A percentile compares a stretch with the other conserved stretches of the same genome.
Conservation (phyloP, 352 stramenopile genomes). For the Pilasporangium apinafurcum region DNA sequence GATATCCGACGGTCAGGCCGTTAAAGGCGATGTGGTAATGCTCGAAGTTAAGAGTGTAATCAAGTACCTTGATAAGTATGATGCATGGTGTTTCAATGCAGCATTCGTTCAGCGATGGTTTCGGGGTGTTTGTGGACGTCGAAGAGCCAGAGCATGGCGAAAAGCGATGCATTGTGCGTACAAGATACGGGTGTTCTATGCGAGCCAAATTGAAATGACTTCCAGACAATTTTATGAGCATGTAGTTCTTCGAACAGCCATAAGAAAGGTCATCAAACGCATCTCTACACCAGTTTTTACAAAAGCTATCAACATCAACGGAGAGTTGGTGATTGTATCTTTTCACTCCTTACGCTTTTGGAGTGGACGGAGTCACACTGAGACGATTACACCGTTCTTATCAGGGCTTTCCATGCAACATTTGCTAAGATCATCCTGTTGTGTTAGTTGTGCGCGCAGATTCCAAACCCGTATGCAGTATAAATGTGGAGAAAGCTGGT, state of each 20-base stretch:
- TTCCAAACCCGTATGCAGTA: conserved; percentile 37
- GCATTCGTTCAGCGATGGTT: conserved; percentile 55
- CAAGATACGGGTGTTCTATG: conserved; percentile 21
- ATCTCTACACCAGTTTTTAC: conserved; percentile 38
- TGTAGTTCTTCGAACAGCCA: conserved; percentile 15
- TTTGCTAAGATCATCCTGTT: conserved; percentile 18
- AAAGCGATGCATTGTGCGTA: conserved; percentile 23
- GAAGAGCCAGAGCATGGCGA: conserved; percentile 13
- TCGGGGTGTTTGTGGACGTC: conserved; percentile 33
- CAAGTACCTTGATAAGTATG: conserved; percentile 58
- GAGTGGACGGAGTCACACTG: background rate
- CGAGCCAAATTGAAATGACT: conserved; percentile 11
- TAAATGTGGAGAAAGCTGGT: conserved; percentile 9
- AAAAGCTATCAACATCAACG: conserved; percentile 40
- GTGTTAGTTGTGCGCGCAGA: conserved; percentile 35
- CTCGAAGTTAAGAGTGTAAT: conserved; percentile 53
- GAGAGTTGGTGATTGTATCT: conserved; percentile 48
- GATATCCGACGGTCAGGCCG: conserved; percentile 39
- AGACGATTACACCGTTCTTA: too few relatives aligned
- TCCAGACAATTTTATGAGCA: conserved; percentile 25
- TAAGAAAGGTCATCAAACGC: conserved; percentile 18
- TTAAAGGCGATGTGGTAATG: conserved; percentile 68
- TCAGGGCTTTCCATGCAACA: too few relatives aligned
- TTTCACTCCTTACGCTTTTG: conserved; percentile 39
- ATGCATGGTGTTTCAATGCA: conserved; percentile 45